These are phyloP conservation scores for Arthroderma sp. DNA, from an alignment of 2,329 filamentous ascomycete species.

Conservation along the genomic window DNA sequence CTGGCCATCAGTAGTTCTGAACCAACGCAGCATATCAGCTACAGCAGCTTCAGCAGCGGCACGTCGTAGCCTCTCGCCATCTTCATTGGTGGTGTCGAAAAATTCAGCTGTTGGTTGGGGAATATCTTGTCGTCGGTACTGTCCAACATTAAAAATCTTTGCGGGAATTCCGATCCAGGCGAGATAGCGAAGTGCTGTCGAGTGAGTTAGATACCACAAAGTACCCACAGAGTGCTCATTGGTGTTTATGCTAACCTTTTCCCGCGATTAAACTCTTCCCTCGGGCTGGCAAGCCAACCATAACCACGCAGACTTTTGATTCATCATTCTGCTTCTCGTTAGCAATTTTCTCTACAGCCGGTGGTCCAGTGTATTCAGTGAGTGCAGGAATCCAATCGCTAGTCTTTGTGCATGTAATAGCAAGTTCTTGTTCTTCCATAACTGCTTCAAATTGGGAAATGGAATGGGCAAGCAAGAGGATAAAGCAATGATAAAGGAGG, in stretches of 20 bases:
- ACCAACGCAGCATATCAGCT: constrained; percentile 89
- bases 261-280: constrained; percentile 97
- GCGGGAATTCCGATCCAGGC: constrained; percentile 92
- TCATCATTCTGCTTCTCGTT: constrained; percentile 62
- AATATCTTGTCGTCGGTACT: constrained; percentile 78
- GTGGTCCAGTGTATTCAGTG: not conserved
- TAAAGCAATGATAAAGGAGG: not conserved
- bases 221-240: not conserved
- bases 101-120: constrained; percentile 88
- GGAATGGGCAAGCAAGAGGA: not conserved
- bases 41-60: constrained; percentile 87
- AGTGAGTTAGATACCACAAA: not conserved
- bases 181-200: constrained; percentile 73
- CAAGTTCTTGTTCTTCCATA: not conserved
- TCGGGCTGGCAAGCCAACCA: constrained; percentile 90
- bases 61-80: constrained; percentile 77
- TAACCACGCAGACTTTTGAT: constrained; percentile 92
- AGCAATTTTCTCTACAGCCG: not conserved
- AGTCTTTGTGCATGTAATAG: not conserved
- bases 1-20: constrained; percentile 58
- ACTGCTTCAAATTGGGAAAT: not conserved
- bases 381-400: not conserved
- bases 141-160: constrained; percentile 93
- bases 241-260: constrained; percentile 52
- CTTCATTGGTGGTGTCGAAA: constrained; percentile 80